Conservation (phyloP, 257 asterid genomes). For the Jaltomata sinuosa region DNA sequence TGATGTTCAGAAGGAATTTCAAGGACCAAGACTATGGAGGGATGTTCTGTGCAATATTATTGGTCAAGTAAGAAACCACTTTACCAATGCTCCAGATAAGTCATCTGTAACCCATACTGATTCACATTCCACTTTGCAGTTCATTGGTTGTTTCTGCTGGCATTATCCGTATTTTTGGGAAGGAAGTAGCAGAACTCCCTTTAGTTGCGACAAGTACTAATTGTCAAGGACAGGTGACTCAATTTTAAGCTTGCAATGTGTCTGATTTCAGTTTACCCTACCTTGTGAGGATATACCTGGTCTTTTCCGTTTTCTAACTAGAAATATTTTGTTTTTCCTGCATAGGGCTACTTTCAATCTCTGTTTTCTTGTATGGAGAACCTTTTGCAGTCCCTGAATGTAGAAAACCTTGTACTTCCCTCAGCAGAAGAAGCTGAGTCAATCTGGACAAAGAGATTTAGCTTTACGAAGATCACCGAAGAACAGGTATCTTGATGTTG, state of each 20-base stretch:
- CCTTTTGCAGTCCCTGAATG: slow-evolving; percentile 27
- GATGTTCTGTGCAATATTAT: slow-evolving; percentile 65
- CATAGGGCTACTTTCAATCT: slow-evolving; percentile 76
- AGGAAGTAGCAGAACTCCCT: slow-evolving; percentile 83
- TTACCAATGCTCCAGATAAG: not conserved
- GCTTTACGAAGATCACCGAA: slow-evolving; percentile 20
- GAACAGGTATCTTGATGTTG: slow-evolving; percentile 27
- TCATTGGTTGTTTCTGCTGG: slow-evolving; percentile 67
- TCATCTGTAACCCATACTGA: not conserved
- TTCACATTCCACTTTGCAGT: slow-evolving; percentile 28
- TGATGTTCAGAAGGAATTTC: slow-evolving; percentile 37
- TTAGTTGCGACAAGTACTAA: slow-evolving; percentile 62
- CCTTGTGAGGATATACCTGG: not conserved
- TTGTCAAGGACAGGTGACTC: slow-evolving; percentile 58
- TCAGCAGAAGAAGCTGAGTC: slow-evolving; percentile 56
- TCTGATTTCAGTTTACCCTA: not conserved
- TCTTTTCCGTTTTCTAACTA: not conserved
- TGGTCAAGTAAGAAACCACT: slow-evolving; percentile 48
- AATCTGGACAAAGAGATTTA: slow-evolving; percentile 37
- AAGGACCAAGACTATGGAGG: slow-evolving; percentile 76
- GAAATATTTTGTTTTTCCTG: not conserved
- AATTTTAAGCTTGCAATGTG: not conserved
- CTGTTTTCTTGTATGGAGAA: slow-evolving; percentile 35
- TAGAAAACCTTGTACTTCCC: slow-evolving; percentile 41
- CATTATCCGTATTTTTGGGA: slow-evolving; percentile 66